Percentiles rank a stretch among this genome's conserved stretches.
phyloP scores from a whole-genome alignment of 2,329 filamentous ascomycete genomes.

The Cyanodermella asteris region DNA sequence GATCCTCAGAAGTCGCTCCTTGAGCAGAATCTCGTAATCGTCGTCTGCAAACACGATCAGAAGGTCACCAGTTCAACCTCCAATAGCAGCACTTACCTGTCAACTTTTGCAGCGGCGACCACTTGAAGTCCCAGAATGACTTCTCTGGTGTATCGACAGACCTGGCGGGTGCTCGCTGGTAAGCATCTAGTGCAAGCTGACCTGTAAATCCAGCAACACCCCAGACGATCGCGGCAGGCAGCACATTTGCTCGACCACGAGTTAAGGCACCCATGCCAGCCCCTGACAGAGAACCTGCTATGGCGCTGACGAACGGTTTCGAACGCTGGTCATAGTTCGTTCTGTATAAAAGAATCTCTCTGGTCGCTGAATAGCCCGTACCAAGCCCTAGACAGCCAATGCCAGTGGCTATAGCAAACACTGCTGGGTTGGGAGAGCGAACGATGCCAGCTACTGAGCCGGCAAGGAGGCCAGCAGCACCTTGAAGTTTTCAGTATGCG shows the following conservation, averaged over 20 bases:
- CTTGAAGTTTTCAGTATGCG: too few species aligned
- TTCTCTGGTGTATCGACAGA: slow-evolving; percentile 1
- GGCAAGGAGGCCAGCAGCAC: slow-evolving; percentile 36
- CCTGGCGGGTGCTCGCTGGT: neutral
- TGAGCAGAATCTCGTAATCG: slow-evolving; percentile 49
- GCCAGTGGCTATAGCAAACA: slow-evolving; percentile 52
- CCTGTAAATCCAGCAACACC: too few species aligned
- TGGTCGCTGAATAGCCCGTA: slow-evolving; percentile 45
- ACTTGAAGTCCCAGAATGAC: neutral
- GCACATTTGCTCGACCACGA: too few species aligned
- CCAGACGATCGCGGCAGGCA: too few species aligned
- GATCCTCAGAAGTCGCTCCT: slow-evolving; percentile 46
- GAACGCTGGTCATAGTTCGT: too few species aligned
- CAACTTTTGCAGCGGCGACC: neutral
- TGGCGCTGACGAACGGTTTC: neutral
- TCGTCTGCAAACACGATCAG: slow-evolving; percentile 48
- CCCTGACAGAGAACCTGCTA: neutral
- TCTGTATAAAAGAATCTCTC: slow-evolving; percentile 5
- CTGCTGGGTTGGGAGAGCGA: slow-evolving; percentile 36
- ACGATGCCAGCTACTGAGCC: slow-evolving; percentile 53
- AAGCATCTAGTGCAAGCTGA: neutral
- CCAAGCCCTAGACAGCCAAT: slow-evolving; percentile 67
- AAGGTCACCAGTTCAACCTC: slow-evolving; percentile 43
- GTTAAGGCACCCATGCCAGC: too few species aligned
- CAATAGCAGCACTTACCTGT: neutral